Conservation (phyloP, 345 rosid species). For the Brassica carinata region DNA sequence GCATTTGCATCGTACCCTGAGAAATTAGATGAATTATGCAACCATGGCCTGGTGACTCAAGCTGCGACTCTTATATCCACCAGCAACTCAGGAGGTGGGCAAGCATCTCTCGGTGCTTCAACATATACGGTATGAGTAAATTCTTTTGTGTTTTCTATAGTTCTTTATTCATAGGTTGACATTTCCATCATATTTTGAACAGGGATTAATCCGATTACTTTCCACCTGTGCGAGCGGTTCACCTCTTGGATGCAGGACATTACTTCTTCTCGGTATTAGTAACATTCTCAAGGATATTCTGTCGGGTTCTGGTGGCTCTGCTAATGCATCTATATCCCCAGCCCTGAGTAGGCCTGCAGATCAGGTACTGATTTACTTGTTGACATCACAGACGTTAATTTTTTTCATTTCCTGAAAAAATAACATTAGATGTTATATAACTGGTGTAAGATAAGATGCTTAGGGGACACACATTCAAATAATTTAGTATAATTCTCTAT, state of each 20-base stretch:
- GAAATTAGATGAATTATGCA: constrained; percentile 89
- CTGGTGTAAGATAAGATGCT: neutral
- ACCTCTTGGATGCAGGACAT: constrained; percentile 86
- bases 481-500: neutral
- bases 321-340: constrained; percentile 82
- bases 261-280: constrained; percentile 93
- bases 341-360: constrained; percentile 95
- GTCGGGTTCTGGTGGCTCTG: constrained; percentile 82
- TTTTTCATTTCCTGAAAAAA: neutral
- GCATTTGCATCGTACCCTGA: constrained; percentile 92
- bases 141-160: neutral
- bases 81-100: constrained; percentile 90
- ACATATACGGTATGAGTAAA: constrained; percentile 77
- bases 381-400: neutral
- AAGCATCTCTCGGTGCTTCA: constrained; percentile 85
- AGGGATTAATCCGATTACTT: constrained; percentile 95
- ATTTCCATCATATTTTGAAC: constrained; percentile 42
- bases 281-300: constrained; percentile 90
- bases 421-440: neutral
- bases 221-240: constrained; percentile 99
- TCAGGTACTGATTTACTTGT: constrained; percentile 61
- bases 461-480: neutral
- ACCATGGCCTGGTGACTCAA: constrained; percentile 94
- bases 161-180: constrained; percentile 20
- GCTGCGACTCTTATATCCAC: constrained; percentile 97